Evolutionary conservation across 352 stramenopile genomes (phyloP), one percentile per base, ranked within the genome.

Genomic region (Pythium utonaiense): DNA sequence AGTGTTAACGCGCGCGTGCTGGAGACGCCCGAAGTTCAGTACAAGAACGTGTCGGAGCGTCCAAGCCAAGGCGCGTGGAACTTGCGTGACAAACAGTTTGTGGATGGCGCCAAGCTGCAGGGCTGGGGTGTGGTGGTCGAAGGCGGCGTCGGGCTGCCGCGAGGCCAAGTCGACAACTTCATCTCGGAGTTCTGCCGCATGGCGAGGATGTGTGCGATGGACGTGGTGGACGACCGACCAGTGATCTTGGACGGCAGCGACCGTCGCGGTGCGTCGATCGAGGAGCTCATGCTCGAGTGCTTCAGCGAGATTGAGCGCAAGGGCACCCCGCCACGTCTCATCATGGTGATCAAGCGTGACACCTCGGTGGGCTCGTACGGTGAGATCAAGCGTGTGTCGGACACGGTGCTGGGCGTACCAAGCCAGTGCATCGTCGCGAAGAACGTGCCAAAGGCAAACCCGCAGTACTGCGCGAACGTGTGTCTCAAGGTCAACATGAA

Each of bases 41-140:
- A 89, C 53, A 52, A 48, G 21, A 80, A 81, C 54, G 72, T 84
- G 12, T 88, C 77, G 4, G 81, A 91, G 40, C 72, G 76, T 0
- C 86, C 86, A 0, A 56, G 67, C 16, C 70, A 72, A 31, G 86
- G 86, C 2, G 60, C 76, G 31, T 96, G 86, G 84, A 94, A 94
- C 61, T 57, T 96, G 56, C 67, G 78, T 8, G 75, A 91, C 53
- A 88, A 89, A 53, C 68, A 73, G 36, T 86, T 94, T 65, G 75
- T 89, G 9, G 61, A 82, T 21, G 71, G 75, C 12, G 75, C 73
- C 1, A 71, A 53, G 12, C 41, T 91, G 34, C 42, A 64, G 17
- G 83, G 82, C 55, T 91, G 78, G 81, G 78, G 78, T 1, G 74
- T 88, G 6, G 77, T 89, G 21, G 60, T 89, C 14, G 63, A 70